Conservation (phyloP, 1,139 yeast genomes). For the Meyerozyma sp. region DNA sequence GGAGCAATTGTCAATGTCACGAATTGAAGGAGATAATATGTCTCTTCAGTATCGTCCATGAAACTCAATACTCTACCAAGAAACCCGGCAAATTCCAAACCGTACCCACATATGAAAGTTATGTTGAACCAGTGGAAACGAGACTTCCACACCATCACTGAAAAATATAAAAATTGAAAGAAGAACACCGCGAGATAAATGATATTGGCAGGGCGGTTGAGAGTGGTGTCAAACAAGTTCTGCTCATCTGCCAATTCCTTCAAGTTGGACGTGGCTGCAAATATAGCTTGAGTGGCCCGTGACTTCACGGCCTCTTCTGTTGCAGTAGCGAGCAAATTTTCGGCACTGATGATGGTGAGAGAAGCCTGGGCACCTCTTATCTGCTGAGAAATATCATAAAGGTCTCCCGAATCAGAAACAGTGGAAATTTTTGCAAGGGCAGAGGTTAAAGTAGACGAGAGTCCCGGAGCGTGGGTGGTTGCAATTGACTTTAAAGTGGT, state of each 20-base stretch:
- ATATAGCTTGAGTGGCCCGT: slow-evolving; percentile 27
- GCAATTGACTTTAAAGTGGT: slow-evolving; percentile 15
- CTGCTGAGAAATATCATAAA: slow-evolving; percentile 14
- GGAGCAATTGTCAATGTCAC: slow-evolving; percentile 34
- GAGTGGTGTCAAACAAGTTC: slow-evolving; percentile 28
- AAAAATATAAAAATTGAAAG: slow-evolving; percentile 7
- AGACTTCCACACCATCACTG: slow-evolving; percentile 8
- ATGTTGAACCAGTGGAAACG: slow-evolving; percentile 13
- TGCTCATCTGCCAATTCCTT: slow-evolving; percentile 16
- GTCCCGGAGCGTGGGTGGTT: slow-evolving; percentile 17
- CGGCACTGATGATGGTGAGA: slow-evolving; percentile 23
- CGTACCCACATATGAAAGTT: slow-evolving; percentile 10
- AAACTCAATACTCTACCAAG: slow-evolving; percentile 14
- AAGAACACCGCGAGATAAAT: slow-evolving; percentile 8
- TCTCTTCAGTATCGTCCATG: slow-evolving; percentile 12
- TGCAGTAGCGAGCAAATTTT: slow-evolving; percentile 34
- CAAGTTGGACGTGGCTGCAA: slow-evolving; percentile 26
- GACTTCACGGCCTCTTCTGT: slow-evolving; percentile 22
- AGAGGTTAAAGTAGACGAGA: slow-evolving; percentile 7
- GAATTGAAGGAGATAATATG: slow-evolving; percentile 28
- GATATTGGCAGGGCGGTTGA: slow-evolving; percentile 14
- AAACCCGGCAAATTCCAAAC: slow-evolving; percentile 10
- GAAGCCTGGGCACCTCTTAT: slow-evolving; percentile 35
- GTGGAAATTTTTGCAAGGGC: slow-evolving; percentile 9
- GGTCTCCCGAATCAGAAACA: slow-evolving; percentile 1